Conservation (phyloP, 805 yeast genomes). For the Myxozyma neotropica region DNA sequence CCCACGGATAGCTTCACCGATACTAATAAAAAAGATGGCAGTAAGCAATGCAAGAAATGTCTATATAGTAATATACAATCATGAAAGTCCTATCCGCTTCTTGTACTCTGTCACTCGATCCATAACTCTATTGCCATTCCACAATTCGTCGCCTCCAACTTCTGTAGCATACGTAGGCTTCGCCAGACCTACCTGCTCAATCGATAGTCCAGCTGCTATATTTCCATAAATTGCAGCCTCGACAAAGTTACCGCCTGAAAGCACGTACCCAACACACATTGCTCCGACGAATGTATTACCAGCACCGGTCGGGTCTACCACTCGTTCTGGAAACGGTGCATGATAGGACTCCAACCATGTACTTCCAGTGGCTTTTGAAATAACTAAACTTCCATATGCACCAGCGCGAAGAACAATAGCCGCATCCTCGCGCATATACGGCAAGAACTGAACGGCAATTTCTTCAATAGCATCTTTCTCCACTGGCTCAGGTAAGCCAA, state of each 20-base stretch:
- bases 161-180: conserved; percentile 35
- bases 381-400: conserved; percentile 61
- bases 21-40: too few relatives aligned
- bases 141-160: conserved; percentile 43
- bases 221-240: conserved; percentile 65
- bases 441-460: conserved; percentile 49
- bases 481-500: conserved; percentile 52
- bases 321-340: conserved; percentile 45
- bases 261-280: conserved; percentile 60
- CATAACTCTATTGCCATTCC: conserved; percentile 57
- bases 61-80: too few relatives aligned
- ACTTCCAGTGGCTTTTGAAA: conserved; percentile 39
- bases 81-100: conserved; percentile 7
- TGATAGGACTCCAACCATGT: conserved; percentile 79
- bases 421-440: conserved; percentile 46
- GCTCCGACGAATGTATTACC: conserved; percentile 92
- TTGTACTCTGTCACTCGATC: conserved; percentile 20
- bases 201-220: conserved; percentile 76
- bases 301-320: conserved; percentile 92
- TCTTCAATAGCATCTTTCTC: conserved; percentile 47
- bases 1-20: not conserved
- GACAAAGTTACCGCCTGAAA: conserved; percentile 48
- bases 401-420: conserved; percentile 78
- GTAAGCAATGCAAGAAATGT: too few relatives aligned
- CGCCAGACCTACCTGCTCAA: conserved; percentile 72